These are phyloP conservation scores for Gomphus sp. DNA, from an alignment of 1,284 basidiomycete genomes.

Conservation along the genomic window DNA sequence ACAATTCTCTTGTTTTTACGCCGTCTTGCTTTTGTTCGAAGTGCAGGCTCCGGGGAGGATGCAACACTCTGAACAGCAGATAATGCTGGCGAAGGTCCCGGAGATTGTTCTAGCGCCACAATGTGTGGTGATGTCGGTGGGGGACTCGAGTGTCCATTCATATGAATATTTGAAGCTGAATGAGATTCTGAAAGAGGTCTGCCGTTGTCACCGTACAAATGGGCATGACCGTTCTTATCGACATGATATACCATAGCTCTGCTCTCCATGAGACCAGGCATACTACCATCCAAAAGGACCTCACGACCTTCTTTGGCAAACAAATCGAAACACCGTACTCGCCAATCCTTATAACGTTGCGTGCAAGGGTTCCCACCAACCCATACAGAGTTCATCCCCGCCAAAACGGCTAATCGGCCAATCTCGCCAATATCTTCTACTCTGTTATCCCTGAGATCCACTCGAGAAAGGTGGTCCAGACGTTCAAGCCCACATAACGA, in stretches of 20 bases:
- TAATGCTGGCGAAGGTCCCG: background rate
- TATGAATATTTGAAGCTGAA: conserved; percentile 40
- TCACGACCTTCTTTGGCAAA: conserved; percentile 76
- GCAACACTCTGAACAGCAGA: background rate
- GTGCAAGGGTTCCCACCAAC: conserved; percentile 74
- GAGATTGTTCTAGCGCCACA: conserved; percentile 23
- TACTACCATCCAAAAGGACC: conserved; percentile 66
- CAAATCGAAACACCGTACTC: conserved; percentile 70
- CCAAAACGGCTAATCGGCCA: conserved; percentile 73
- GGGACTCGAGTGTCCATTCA: conserved; percentile 24
- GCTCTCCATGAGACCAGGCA: conserved; percentile 71
- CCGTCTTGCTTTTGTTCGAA: conserved; percentile 30
- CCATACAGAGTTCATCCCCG: conserved; percentile 71
- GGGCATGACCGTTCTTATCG: background rate
- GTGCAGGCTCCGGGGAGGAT: background rate
- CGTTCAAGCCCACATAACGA: conserved; percentile 92
- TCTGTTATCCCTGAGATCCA: conserved; percentile 81
- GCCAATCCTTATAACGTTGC: conserved; percentile 62
- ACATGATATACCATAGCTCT: conserved; percentile 32
- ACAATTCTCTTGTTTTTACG: conserved; percentile 65
- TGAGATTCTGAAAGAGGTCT: conserved; percentile 37
- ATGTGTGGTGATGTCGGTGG: conserved; percentile 36
- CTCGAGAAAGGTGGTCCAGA: conserved; percentile 69
- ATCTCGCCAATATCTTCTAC: conserved; percentile 83
- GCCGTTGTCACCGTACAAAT: conserved; percentile 5